Evolutionary conservation across 2,329 filamentous ascomycete species (phyloP), one percentile per base, ranked within the genome.

Genomic region (Botrytis aclada): DNA sequence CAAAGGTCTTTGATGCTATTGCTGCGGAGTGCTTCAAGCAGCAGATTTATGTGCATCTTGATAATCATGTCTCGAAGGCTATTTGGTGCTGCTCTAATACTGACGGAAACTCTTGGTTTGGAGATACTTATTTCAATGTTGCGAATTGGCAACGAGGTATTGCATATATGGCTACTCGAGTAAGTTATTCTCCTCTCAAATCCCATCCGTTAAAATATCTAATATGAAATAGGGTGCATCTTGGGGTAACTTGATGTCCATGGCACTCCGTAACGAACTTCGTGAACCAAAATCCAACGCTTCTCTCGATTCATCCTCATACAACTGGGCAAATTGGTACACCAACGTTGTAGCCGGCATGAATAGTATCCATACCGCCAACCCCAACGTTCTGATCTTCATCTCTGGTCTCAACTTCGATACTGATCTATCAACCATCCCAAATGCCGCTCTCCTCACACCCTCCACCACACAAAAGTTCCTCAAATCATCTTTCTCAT

Each of bases 41-140:
- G 76, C 78, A 87, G 25, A 85, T 90, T 70, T 88, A 88, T 75
- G 82, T 90, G 8, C 86, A 89, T 74, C 82, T 90, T 0, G 88
- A 90, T 79, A 90, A 90, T 77, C 88, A 90, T 79, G 86, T 90
- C 74, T 89, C 87, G 16, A 84, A 83, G 64, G 88, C 84, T 3
- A 82, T 83, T 71, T 90, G 88, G 88, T 90, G 88, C 78, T 90
- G 88, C 76, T 83, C 82, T 14, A 82, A 80, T 0, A 81, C 78
- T 0, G 88, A 90, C 69, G 87, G 87, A 4, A 90, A 90, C 78
- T 81, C 84, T 37, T 90, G 88, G 88, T 90, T 88, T 81, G 87
- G 88, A 18, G 89, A 92, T 77, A 84, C 80, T 0, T 84, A 89
- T 77, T 92, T 90, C 75, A 80, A 87, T 72, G 83, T 86, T 0